Conservation (phyloP, 75 land plant genomes). For the Isoetes taiwanensis region DNA sequence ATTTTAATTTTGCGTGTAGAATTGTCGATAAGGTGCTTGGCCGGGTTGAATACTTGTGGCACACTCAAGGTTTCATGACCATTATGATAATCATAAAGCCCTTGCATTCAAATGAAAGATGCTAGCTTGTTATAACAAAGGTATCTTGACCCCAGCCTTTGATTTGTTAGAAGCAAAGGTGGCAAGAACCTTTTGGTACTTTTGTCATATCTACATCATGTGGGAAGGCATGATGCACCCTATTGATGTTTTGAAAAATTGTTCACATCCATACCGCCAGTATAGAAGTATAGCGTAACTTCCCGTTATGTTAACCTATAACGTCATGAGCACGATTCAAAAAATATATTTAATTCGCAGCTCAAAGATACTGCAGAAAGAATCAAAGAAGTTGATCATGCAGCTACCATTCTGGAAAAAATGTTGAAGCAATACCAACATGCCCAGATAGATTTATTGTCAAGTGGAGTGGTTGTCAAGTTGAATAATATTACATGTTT, state of each 20-base stretch:
- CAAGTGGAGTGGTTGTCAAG: constrained; percentile 22
- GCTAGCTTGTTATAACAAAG: constrained; percentile 93
- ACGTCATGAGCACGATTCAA: no score
- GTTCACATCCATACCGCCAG: constrained; percentile 88
- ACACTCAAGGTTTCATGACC: no score
- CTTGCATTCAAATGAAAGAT: no score
- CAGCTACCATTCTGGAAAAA: constrained; percentile 84
- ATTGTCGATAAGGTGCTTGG: no score
- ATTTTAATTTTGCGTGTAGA: no score
- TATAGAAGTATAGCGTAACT: constrained; percentile 50
- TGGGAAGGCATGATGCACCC: constrained; percentile 74
- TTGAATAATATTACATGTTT: background rate
- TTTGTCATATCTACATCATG: constrained; percentile 15
- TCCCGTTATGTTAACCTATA: background rate
- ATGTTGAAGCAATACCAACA: constrained; percentile 55
- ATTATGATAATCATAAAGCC: no score
- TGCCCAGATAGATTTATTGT: constrained; percentile 8
- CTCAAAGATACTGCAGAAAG: constrained; percentile 73
- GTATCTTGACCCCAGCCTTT: constrained; percentile 10
- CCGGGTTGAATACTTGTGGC: no score
- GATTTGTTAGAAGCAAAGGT: background rate
- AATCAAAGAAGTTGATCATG: constrained; percentile 77
- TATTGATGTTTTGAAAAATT: constrained; percentile 52
- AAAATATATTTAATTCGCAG: constrained; percentile 24
- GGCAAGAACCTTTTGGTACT: background rate